Evolutionary conservation across 768 basidiomycete species (phyloP).

Genomic region (Roridomyces roridus): DNA sequence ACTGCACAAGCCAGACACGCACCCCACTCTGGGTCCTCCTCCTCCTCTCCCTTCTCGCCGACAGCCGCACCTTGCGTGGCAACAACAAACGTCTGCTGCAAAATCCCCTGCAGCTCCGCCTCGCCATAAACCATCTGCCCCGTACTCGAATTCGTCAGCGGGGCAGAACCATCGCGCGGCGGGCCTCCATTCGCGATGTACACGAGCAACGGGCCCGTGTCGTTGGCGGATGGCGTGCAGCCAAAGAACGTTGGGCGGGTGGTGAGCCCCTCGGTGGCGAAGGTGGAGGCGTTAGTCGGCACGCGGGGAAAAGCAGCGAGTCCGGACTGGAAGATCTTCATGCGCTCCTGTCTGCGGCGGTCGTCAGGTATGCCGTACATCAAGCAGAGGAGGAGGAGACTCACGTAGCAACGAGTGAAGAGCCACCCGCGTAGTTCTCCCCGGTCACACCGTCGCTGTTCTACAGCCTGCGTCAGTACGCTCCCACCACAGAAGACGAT

Average conservation of each 20-base stretch:
- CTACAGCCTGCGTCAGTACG: neutral
- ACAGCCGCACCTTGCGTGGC: conserved; percentile 49
- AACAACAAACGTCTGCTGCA: conserved; percentile 50
- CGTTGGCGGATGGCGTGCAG: conserved; percentile 33
- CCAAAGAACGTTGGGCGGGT: conserved; percentile 54
- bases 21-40: conserved; percentile 48
- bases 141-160: conserved; percentile 51
- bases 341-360: conserved; percentile 15
- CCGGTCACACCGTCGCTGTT: conserved; percentile 5
- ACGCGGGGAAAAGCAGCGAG: conserved; percentile 39
- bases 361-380: neutral
- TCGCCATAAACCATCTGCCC: conserved; percentile 41
- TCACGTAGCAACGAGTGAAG: conserved; percentile 24
- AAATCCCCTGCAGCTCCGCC: conserved; percentile 46
- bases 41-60: conserved; percentile 30
- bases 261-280: conserved; percentile 42
- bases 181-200: conserved; percentile 65
- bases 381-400: neutral
- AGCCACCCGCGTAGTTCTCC: conserved; percentile 13
- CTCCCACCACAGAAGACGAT: conserved; percentile 16
- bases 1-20: conserved; percentile 59
- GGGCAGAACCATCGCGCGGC: conserved; percentile 41
- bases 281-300: conserved; percentile 32
- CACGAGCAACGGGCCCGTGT: conserved; percentile 51
- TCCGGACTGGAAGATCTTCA: conserved; percentile 27